A percentile compares a stretch with the other conserved stretches of the same genome.
These are phyloP conservation scores for Chaetothyriales sp. DNA, from an alignment of 2,329 filamentous ascomycete genomes.

Conservation along the genomic window DNA sequence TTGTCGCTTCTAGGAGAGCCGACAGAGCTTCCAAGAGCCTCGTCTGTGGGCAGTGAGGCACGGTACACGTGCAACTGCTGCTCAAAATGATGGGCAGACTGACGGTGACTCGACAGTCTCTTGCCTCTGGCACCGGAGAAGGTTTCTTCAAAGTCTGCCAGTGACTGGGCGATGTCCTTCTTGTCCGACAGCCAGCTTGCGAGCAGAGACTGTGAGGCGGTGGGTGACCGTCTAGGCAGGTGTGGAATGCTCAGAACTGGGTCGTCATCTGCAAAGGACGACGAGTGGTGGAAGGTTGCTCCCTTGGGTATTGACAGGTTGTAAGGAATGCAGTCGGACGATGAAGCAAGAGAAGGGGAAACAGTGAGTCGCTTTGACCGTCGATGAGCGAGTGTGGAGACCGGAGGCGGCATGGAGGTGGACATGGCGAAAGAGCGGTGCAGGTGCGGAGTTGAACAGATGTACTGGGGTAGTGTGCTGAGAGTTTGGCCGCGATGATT, in stretches of 20 bases:
- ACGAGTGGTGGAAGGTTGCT: slow-evolving; percentile 44
- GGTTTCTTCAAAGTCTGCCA: slow-evolving; percentile 51
- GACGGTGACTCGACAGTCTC: slow-evolving; percentile 21
- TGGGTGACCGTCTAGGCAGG: slow-evolving; percentile 51
- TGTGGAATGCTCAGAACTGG: slow-evolving; percentile 30
- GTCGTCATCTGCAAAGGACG: slow-evolving; percentile 28
- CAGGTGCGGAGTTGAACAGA: neutral
- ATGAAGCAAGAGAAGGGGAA: slow-evolving; percentile 13
- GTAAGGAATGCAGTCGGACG: slow-evolving; percentile 16
- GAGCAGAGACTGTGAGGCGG: slow-evolving; percentile 26
- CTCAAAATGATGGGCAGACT: slow-evolving; percentile 12
- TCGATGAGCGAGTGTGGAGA: slow-evolving; percentile 17
- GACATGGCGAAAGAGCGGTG: slow-evolving; percentile 8
- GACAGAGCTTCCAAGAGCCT: slow-evolving; percentile 73
- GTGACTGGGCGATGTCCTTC: slow-evolving; percentile 55
- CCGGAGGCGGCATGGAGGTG: slow-evolving; percentile 13
- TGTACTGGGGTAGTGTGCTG: neutral
- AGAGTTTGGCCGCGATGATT: neutral
- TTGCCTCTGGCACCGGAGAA: slow-evolving; percentile 32
- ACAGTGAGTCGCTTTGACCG: slow-evolving; percentile 15
- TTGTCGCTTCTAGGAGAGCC: slow-evolving; percentile 39
- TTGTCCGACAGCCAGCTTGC: slow-evolving; percentile 41
- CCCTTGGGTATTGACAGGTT: slow-evolving; percentile 52
- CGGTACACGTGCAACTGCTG: slow-evolving; percentile 26
- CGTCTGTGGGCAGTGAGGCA: slow-evolving; percentile 56